These are phyloP conservation scores for Candida tetrigidarum DNA, from an alignment of 1,139 yeast species.

Conservation along the genomic window DNA sequence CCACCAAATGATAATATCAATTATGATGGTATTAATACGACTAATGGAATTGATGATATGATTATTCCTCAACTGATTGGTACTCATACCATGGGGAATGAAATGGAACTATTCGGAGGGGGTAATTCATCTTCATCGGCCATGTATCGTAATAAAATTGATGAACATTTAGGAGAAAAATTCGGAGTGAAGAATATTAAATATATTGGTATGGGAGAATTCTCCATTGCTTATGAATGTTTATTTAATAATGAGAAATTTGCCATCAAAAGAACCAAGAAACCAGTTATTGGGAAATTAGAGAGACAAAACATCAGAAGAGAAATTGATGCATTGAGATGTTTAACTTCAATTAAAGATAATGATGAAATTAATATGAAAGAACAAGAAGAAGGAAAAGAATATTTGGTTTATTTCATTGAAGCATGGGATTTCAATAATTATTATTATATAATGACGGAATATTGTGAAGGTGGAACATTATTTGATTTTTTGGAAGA, in stretches of 20 bases:
- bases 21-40: neutral
- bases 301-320: constrained; percentile 41
- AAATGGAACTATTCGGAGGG: constrained; percentile 11
- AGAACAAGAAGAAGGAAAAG: constrained; percentile 76
- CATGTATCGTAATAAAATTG: constrained; percentile 32
- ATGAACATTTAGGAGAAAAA: constrained; percentile 64
- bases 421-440: constrained; percentile 86
- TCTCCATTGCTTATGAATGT: constrained; percentile 84
- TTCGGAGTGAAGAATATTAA: constrained; percentile 70
- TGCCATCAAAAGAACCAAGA: constrained; percentile 86
- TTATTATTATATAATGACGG: constrained; percentile 90
- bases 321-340: constrained; percentile 50
- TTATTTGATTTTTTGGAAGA: constrained; percentile 79
- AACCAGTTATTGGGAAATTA: constrained; percentile 46
- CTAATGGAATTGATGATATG: neutral
- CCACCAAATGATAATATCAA: constrained; percentile 1
- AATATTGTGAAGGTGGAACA: constrained; percentile 94
- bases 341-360: constrained; percentile 45
- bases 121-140: constrained; percentile 6
- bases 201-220: constrained; percentile 83
- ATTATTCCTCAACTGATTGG: constrained; percentile 7
- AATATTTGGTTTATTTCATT: constrained; percentile 75
- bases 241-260: constrained; percentile 66
- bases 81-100: constrained; percentile 11
- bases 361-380: constrained; percentile 38